phyloP scores from a whole-genome alignment of 2,329 filamentous ascomycete species.

The Meredithiella fracta region DNA sequence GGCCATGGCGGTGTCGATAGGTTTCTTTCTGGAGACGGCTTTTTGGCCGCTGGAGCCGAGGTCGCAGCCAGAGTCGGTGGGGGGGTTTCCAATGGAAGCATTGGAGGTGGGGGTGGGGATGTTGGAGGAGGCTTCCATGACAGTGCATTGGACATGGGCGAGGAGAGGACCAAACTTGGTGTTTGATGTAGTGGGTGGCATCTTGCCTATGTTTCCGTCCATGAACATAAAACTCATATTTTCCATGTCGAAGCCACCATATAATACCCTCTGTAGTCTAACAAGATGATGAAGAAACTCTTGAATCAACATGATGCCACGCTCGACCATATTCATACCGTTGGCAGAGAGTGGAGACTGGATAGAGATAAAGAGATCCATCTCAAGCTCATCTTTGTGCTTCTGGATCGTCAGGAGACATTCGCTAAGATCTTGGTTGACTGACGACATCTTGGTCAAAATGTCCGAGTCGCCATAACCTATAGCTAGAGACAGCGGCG shows the following conservation, averaged over 20 bases:
- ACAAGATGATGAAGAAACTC: constrained; percentile 19
- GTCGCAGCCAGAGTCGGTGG: neutral
- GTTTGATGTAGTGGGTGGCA: neutral
- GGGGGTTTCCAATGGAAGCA: neutral
- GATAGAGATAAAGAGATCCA: constrained; percentile 7
- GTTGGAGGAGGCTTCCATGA: constrained; percentile 1
- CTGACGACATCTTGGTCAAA: neutral
- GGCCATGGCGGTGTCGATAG: constrained; percentile 18
- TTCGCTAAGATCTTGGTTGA: constrained; percentile 13
- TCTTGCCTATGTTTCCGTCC: constrained; percentile 2
- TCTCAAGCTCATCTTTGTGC: constrained; percentile 8
- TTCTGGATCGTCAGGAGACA: constrained; percentile 10
- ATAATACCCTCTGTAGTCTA: constrained; percentile 16
- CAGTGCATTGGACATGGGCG: constrained; percentile 1
- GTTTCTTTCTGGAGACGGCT: neutral
- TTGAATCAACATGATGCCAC: constrained; percentile 17
- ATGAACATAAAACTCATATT: neutral
- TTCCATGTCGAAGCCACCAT: constrained; percentile 2
- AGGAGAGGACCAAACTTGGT: neutral
- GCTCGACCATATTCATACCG: constrained; percentile 16
- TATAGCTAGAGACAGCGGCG: neutral
- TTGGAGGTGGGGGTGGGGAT: neutral
- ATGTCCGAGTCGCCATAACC: neutral
- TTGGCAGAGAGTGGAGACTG: constrained; percentile 16
- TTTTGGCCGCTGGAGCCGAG: neutral